phyloP scores from a whole-genome alignment of 768 basidiomycete genomes.

The Rhodocollybia butyracea region DNA sequence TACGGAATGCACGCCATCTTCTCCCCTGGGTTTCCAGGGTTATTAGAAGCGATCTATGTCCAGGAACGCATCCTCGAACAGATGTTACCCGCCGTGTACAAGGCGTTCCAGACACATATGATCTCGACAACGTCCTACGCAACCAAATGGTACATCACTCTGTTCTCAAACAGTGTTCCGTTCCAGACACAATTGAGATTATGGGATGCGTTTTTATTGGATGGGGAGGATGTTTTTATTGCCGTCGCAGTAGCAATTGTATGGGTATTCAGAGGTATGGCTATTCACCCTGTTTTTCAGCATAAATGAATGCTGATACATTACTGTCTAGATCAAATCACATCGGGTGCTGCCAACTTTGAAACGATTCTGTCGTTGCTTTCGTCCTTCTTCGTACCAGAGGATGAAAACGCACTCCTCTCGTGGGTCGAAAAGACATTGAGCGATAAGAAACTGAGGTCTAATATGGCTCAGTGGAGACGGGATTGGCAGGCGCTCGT shows the following conservation, averaged over 20 bases:
- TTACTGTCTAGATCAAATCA: constrained; percentile 67
- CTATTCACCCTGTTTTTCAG: constrained; percentile 2
- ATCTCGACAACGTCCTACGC: constrained; percentile 94
- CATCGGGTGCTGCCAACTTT: constrained; percentile 75
- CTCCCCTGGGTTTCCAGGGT: constrained; percentile 91
- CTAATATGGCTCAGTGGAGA: constrained; percentile 74
- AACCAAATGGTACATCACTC: constrained; percentile 99
- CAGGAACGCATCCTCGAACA: constrained; percentile 87
- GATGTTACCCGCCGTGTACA: constrained; percentile 88
- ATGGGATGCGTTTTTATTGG: constrained; percentile 92
- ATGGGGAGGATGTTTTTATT: constrained; percentile 87
- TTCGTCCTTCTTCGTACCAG: constrained; percentile 93
- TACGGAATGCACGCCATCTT: constrained; percentile 90
- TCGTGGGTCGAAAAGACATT: constrained; percentile 72
- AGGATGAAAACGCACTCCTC: constrained; percentile 81
- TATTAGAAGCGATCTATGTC: constrained; percentile 93
- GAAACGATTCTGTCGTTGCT: constrained; percentile 89
- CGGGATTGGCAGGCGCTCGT: constrained; percentile 76
- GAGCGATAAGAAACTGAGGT: constrained; percentile 60
- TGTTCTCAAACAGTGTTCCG: constrained; percentile 93
- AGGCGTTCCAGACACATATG: constrained; percentile 81
- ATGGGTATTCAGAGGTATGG: constrained; percentile 85
- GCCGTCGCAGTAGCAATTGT: constrained; percentile 84
- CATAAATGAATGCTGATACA: background rate
- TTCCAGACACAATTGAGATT: constrained; percentile 92